Evolutionary conservation across 106 monocot species (phyloP).

Genomic region (Dendrobium nobile): DNA sequence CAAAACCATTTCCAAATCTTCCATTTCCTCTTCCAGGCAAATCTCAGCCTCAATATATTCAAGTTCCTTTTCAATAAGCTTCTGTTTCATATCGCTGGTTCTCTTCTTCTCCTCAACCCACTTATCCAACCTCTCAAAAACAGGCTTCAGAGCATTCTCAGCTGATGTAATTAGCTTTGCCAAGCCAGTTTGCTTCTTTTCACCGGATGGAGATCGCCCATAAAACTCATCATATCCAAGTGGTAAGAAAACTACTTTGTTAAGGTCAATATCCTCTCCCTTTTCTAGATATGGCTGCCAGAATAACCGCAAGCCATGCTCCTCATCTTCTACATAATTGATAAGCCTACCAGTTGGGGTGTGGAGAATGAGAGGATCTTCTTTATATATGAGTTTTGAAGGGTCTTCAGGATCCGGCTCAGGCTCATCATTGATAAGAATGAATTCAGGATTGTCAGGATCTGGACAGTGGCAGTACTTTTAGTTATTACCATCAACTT

Average conservation of each 20-base stretch:
- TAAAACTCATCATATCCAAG: constrained; percentile 72
- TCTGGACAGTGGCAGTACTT: constrained; percentile 18
- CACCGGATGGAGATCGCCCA: constrained; percentile 23
- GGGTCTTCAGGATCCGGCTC: constrained; percentile 77
- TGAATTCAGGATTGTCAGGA: constrained; percentile 65
- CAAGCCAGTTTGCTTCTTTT: constrained; percentile 32
- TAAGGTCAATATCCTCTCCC: constrained; percentile 63
- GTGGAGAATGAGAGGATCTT: constrained; percentile 74
- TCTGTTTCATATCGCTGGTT: constrained; percentile 45
- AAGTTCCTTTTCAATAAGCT: constrained; percentile 57
- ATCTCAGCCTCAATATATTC: constrained; percentile 74
- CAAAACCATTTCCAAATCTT: constrained; percentile 56
- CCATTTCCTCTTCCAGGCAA: constrained; percentile 60
- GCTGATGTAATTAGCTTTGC: constrained; percentile 21
- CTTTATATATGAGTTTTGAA: constrained; percentile 60
- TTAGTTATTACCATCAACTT: background rate
- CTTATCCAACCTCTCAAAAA: constrained; percentile 40
- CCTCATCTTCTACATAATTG: constrained; percentile 74
- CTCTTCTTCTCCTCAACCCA: constrained; percentile 70
- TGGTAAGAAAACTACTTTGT: constrained; percentile 59
- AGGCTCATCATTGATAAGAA: constrained; percentile 84
- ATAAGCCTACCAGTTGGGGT: constrained; percentile 69
- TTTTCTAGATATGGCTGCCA: constrained; percentile 74
- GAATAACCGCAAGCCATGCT: constrained; percentile 68
- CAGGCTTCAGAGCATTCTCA: constrained; percentile 42